phyloP scores from a whole-genome alignment of 345 rosid genomes.

The Ailanthus altissimus region DNA sequence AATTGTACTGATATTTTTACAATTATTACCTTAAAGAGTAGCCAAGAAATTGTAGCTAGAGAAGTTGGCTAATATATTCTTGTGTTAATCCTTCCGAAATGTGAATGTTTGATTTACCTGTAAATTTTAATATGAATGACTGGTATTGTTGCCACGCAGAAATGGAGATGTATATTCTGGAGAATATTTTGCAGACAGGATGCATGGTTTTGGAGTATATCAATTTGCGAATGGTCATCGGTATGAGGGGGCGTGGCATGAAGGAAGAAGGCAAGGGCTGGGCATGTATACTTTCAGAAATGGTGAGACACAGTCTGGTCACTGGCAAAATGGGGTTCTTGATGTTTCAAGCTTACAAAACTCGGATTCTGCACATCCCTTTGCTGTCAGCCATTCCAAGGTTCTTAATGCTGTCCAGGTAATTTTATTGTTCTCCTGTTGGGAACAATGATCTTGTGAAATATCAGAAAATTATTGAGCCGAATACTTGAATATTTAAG shows the following conservation, averaged over 20 bases:
- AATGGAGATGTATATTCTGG: conserved; percentile 80
- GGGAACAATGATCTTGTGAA: not conserved
- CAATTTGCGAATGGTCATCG: conserved; percentile 74
- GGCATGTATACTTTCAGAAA: conserved; percentile 77
- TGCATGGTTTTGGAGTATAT: conserved; percentile 84
- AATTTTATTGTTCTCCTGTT: conserved; percentile 6
- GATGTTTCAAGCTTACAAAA: conserved; percentile 30
- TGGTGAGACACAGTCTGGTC: conserved; percentile 80
- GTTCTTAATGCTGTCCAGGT: conserved; percentile 52
- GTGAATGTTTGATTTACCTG: not conserved
- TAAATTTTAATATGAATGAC: conserved; percentile 1
- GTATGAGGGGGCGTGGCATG: conserved; percentile 92
- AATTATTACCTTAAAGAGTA: not conserved
- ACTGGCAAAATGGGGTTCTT: conserved; percentile 68
- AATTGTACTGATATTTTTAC: not conserved
- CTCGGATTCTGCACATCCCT: conserved; percentile 27
- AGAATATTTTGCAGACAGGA: conserved; percentile 83
- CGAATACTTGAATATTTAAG: not conserved
- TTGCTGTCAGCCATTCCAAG: conserved; percentile 34
- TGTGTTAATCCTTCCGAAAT: not conserved
- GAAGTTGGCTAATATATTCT: not conserved
- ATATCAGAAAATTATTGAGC: not conserved
- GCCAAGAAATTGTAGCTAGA: not conserved
- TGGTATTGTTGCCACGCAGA: conserved; percentile 33
- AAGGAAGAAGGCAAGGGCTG: conserved; percentile 85